Base-by-base conservation (phyloP, 306 rosid genomes). In the Malus sieversii region DNA sequence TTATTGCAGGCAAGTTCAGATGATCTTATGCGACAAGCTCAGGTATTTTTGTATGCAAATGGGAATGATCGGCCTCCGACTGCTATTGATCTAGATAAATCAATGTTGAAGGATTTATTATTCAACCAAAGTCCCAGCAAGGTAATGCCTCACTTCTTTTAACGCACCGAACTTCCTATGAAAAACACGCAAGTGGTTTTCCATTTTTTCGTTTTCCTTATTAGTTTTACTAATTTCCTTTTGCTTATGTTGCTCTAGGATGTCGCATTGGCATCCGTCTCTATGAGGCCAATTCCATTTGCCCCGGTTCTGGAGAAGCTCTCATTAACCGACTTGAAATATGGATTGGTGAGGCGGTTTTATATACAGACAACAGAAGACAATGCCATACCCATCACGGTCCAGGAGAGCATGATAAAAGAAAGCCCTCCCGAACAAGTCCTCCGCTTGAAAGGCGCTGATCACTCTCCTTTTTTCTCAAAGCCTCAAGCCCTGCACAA, bases 401-500 rank as follows among this genome's bases (percentile, higher is more conserved):
- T 86, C 53, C 99, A 96, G 74, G 93, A 90, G 75, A 78, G 74
- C 79, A 96, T 96, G 96, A 87, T 90, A 76, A 87, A 89, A 14
- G 86, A 82, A 33, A 89, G 87, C 79, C 90, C 93, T 22, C 96
- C 98, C 1, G 93, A 96, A 61, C 84, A 83, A 72, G 92, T 96
- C 64, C 86, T 92, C 73, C 80, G 82, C 53, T 63, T 96, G 61
- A 96, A 96, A 79, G 92, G 93, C 6, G 96, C 98, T 2, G 98
- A 96, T 82, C 99, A 96, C 82, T 88, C 98, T 1, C 99, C 99
- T 0, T 92, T 96, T 74, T 96, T 96, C 89, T 96, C 99, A 44
- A 96, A 88, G 83, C 98, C 98, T 78, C 99, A 96, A 86, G 98
- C 99, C 61, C 80, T 96, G 55, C 96, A 96, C 89, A 96, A 90